These are phyloP conservation scores for Claviceps monticola DNA, from an alignment of 2,329 filamentous ascomycete species.

Conservation along the genomic window DNA sequence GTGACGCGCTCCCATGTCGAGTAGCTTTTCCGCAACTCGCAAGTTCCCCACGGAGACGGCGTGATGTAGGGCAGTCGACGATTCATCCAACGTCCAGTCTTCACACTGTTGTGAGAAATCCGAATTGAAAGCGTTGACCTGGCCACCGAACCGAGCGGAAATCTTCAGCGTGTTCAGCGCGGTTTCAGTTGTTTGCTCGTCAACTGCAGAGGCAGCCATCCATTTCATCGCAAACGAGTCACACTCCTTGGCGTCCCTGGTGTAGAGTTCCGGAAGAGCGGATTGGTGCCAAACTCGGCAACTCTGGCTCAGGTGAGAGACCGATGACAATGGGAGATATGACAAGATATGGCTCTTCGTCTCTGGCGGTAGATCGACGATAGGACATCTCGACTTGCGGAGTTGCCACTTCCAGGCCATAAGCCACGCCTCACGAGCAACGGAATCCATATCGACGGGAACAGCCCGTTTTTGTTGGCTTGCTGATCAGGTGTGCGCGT, in stretches of 20 bases:
- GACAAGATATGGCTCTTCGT: background rate
- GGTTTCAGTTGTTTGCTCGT: background rate
- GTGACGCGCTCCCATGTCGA: background rate
- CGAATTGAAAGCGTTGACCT: slow-evolving; percentile 1
- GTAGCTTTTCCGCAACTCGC: background rate
- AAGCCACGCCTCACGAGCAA: background rate
- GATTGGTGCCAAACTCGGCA: background rate
- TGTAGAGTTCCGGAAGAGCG: background rate
- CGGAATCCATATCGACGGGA: slow-evolving; percentile 24
- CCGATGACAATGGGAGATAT: background rate
- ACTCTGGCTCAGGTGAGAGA: background rate
- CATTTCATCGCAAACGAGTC: slow-evolving; percentile 2
- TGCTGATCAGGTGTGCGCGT: background rate
- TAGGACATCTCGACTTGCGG: background rate
- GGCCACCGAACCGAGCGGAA: background rate
- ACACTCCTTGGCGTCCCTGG: background rate
- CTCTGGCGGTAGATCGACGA: background rate
- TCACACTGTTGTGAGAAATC: background rate
- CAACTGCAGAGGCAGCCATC: background rate
- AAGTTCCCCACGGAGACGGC: background rate
- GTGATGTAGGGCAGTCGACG: slow-evolving; percentile 1
- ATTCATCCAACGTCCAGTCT: background rate
- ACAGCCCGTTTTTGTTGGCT: background rate
- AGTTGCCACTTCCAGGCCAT: background rate
- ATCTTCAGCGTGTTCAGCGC: background rate